A percentile compares a stretch with the other conserved stretches of the same genome.
Evolutionary conservation across 306 rosid genomes (phyloP).

Genomic region (Quercus agrifolia): DNA sequence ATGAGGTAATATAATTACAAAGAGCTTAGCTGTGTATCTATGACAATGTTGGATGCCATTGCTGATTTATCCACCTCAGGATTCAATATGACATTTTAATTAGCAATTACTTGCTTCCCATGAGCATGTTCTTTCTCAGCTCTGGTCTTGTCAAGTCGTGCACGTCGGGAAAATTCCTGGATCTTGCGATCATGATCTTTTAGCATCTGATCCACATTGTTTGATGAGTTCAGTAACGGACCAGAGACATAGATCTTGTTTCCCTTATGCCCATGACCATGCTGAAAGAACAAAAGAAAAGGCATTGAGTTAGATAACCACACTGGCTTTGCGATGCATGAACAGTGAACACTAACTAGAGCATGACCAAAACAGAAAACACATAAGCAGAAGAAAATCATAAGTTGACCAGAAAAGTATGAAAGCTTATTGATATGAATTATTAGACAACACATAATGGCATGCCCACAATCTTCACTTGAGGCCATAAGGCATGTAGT

Average conservation of each 20-base stretch:
- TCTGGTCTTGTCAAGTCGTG: conserved; percentile 40
- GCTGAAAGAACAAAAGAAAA: conserved; percentile 40
- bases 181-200: conserved; percentile 71
- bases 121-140: conserved; percentile 23
- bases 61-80: conserved; percentile 2
- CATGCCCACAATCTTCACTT: too few relatives aligned
- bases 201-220: conserved; percentile 70
- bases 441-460: too few relatives aligned
- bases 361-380: too few relatives aligned
- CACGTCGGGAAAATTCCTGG: conserved; percentile 71
- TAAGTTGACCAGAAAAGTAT: not conserved
- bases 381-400: not conserved
- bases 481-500: not conserved
- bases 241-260: conserved; percentile 77
- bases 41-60: not conserved
- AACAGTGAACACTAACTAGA: too few relatives aligned
- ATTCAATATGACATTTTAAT: conserved; percentile 2
- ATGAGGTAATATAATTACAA: not conserved
- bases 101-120: conserved; percentile 16
- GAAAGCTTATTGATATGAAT: not conserved
- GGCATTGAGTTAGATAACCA: not conserved
- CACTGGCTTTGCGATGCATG: not conserved
- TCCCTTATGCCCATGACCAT: conserved; percentile 36
- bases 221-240: conserved; percentile 65
- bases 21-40: not conserved